Percentiles rank a stretch among this genome's conserved stretches.
Conservation (phyloP, 2,329 filamentous ascomycete species). For the Ophiocordyceps polyrhachis-furcata region DNA sequence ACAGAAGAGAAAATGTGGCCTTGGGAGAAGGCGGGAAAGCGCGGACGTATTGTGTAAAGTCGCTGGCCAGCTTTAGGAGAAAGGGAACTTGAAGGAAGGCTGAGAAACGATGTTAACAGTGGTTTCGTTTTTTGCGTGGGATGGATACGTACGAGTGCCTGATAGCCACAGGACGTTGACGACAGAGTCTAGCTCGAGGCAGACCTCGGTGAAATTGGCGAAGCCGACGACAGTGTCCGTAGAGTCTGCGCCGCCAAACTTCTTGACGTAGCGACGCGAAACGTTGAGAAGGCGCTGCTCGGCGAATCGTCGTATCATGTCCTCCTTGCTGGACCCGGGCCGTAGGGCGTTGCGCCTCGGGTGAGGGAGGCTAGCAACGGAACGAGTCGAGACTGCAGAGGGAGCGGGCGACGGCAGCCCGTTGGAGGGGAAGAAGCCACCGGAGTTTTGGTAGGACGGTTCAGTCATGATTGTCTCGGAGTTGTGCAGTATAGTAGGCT, state of each 20-base stretch:
- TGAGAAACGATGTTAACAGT: constrained; percentile 12
- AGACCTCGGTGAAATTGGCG: constrained; percentile 48
- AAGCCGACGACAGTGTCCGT: constrained; percentile 33
- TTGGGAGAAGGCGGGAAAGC: constrained; percentile 44
- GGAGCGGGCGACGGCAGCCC: constrained; percentile 36
- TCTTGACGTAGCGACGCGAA: constrained; percentile 41
- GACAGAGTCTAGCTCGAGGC: constrained; percentile 52
- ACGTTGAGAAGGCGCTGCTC: constrained; percentile 33
- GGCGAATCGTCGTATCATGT: constrained; percentile 37
- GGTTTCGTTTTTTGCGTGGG: not conserved
- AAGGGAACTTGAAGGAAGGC: constrained; percentile 70
- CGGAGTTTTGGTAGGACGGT: constrained; percentile 12
- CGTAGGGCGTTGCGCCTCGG: constrained; percentile 32
- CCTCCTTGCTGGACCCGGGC: constrained; percentile 40
- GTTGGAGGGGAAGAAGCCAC: constrained; percentile 30
- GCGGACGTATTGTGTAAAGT: constrained; percentile 52
- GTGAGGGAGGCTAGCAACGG: constrained; percentile 28
- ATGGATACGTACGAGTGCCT: constrained; percentile 50
- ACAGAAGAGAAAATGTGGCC: constrained; percentile 51
- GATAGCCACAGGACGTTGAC: constrained; percentile 74
- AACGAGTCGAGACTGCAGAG: constrained; percentile 24
- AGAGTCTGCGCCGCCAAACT: constrained; percentile 26
- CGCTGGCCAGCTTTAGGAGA: constrained; percentile 56
- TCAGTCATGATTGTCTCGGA: constrained; percentile 1
- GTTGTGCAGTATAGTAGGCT: not conserved